phyloP scores from a whole-genome alignment of 495 filamentous ascomycete species.

The Aspergillus mulundensis region DNA sequence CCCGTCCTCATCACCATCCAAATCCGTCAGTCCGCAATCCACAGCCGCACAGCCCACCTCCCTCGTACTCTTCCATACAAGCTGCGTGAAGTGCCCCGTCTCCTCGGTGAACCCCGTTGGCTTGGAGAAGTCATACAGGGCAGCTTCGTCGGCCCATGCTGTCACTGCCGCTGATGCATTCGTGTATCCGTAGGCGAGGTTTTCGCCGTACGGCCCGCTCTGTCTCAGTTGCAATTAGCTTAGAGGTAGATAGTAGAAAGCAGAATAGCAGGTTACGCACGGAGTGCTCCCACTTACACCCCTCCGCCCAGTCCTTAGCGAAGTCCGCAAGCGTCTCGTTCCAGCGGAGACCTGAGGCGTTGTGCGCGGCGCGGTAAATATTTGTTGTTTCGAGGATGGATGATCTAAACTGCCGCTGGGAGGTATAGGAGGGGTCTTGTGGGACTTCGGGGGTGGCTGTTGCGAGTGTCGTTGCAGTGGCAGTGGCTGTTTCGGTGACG shows the following conservation, averaged over 20 bases:
- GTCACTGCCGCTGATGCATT: conserved; percentile 57
- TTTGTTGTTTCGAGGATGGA: conserved; percentile 65
- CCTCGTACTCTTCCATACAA: conserved; percentile 73
- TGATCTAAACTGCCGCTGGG: conserved; percentile 46
- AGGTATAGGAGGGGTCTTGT: conserved; percentile 45
- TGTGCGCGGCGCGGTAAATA: conserved; percentile 60
- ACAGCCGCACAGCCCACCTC: conserved; percentile 64
- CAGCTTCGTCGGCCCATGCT: conserved; percentile 64
- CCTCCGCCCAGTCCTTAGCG: conserved; percentile 47
- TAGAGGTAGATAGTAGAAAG: background rate
- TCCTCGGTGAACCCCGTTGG: conserved; percentile 53
- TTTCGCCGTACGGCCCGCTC: conserved; percentile 71
- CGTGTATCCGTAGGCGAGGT: conserved; percentile 65
- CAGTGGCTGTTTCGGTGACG: conserved; percentile 18
- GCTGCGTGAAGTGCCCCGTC: conserved; percentile 83
- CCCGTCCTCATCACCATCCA: conserved; percentile 10
- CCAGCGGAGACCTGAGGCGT: conserved; percentile 59
- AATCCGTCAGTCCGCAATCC: conserved; percentile 46
- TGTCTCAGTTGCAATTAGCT: conserved; percentile 18
- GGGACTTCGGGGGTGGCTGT: conserved; percentile 21
- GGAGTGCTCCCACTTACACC: conserved; percentile 63
- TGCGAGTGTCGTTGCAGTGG: conserved; percentile 16
- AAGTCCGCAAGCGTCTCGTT: conserved; percentile 58
- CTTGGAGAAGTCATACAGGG: conserved; percentile 53
- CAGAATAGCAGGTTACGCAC: conserved; percentile 16